Percentiles rank a stretch among this genome's conserved stretches.
Conservation (phyloP, 2,329 filamentous ascomycete genomes). For the Ophiostoma sp. region DNA sequence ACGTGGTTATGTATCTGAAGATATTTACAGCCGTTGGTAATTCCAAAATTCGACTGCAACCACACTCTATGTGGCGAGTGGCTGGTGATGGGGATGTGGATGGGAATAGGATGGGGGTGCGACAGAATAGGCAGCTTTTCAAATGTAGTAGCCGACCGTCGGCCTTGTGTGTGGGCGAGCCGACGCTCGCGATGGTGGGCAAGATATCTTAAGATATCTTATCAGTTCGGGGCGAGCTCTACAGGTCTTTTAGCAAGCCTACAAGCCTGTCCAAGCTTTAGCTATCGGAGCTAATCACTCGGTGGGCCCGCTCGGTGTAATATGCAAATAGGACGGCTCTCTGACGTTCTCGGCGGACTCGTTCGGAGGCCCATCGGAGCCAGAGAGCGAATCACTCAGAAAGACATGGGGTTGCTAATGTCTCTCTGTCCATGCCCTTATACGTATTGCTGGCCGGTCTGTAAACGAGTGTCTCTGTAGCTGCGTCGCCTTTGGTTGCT, state of each 20-base stretch:
- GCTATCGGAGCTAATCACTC: not conserved
- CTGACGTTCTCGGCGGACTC: conserved; percentile 9
- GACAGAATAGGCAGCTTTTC: conserved; percentile 10
- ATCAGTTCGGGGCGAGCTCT: not conserved
- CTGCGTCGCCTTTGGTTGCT: too few species aligned
- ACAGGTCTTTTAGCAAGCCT: not conserved
- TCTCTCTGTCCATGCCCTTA: not conserved
- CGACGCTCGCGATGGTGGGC: not conserved
- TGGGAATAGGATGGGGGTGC: not conserved
- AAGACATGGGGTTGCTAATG: not conserved
- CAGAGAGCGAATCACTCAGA: conserved; percentile 4
- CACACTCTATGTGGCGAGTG: conserved; percentile 4
- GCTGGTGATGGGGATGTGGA: not conserved
- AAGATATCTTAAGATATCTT: not conserved
- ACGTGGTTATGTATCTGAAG: too few species aligned
- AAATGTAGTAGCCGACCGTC: not conserved
- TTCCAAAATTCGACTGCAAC: conserved; percentile 10
- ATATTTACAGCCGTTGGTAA: too few species aligned
- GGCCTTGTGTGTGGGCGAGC: not conserved
- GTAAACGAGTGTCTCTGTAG: too few species aligned
- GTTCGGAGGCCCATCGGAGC: not conserved
- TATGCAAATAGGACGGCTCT: not conserved
- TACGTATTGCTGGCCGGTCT: too few species aligned
- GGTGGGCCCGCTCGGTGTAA: not conserved
- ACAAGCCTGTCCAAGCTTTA: not conserved